Base-by-base conservation (phyloP, 345 rosid species). In the Salix viminalis region DNA sequence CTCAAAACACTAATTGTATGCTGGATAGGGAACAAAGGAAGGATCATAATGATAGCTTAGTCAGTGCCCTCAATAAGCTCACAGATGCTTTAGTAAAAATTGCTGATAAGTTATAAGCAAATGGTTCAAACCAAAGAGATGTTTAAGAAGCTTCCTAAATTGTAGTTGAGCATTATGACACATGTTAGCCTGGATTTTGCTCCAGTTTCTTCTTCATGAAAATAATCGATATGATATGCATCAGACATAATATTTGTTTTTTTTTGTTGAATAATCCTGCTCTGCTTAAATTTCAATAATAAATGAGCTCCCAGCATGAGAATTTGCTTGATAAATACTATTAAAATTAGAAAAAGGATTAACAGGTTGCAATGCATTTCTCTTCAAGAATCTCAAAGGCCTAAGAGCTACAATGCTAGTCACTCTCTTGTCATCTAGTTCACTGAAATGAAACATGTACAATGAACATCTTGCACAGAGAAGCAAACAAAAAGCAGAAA, bases 81-180 rank as follows among this genome's bases (percentile, higher is more conserved):
- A 61, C 80, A 15, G 83, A 83, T 65, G 80, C 77, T 28, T 70
- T 83, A 6, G 71, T 48, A 6, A 83, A 61, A 76, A 83, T 83
- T 28, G 78, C 85, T 1, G 75, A 83, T 15, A 83, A 82, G 80
- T 75, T 82, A 65, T 78, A 62, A 71, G 65, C 41, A n/a, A 48
- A 32, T 48, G 24, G 34, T 28, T 18, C 26, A 10, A 28, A 71
- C 32, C 60, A 19, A 66, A 66, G 6, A 52, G 44, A 71, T 71
- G 44, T 39, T 68, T 39, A 37, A 37, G 60, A 71, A 28, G 74
- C 60, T 26, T n/a, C 60, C 18, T 26, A 14, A 9, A 50, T 4
- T 50, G 60, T 4, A 71, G 8, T 10, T 71, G 61, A 50, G 13
- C 64, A 50, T 18, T 32, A 46, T 30, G 44, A 52, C 56, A 39